Percentiles rank a stretch among this genome's conserved stretches.
These are phyloP conservation scores for Camellia oleifera DNA, from an alignment of 179 eudicot genomes.

Conservation along the genomic window DNA sequence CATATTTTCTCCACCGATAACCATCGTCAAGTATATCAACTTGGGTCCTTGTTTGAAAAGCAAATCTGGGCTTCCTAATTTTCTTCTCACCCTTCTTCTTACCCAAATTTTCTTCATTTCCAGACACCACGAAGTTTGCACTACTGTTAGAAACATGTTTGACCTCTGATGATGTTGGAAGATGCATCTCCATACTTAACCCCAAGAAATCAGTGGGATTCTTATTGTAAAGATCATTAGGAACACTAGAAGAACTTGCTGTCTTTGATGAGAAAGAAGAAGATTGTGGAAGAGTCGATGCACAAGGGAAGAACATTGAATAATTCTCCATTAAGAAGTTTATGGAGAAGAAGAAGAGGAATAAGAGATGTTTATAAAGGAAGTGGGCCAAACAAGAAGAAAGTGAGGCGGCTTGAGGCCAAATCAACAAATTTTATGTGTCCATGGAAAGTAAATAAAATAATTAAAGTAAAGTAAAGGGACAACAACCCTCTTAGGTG, in stretches of 20 bases:
- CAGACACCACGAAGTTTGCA: neutral
- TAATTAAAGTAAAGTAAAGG: neutral
- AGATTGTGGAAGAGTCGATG: neutral
- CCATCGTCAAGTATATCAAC: conserved; percentile 68
- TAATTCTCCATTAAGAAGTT: conserved; percentile 6
- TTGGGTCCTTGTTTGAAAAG: conserved; percentile 62
- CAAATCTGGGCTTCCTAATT: conserved; percentile 34
- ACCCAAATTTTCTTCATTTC: neutral
- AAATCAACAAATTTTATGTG: neutral
- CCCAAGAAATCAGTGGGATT: conserved; percentile 7
- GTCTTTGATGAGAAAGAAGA: conserved; percentile 3
- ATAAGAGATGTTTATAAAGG: neutral
- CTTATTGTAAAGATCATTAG: neutral
- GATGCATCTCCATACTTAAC: neutral
- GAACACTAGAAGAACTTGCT: neutral
- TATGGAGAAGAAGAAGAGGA: neutral
- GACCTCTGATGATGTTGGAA: neutral
- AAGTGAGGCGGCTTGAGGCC: conserved; percentile 20
- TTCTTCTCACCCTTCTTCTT: conserved; percentile 30
- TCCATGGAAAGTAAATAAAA: neutral
- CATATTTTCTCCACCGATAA: conserved; percentile 72
- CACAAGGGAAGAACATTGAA: neutral
- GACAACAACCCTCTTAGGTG: no score
- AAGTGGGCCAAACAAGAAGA: neutral
- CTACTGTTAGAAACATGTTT: neutral